These are phyloP conservation scores for Eucalyptus curtisii DNA, from an alignment of 345 rosid genomes.

Conservation along the genomic window DNA sequence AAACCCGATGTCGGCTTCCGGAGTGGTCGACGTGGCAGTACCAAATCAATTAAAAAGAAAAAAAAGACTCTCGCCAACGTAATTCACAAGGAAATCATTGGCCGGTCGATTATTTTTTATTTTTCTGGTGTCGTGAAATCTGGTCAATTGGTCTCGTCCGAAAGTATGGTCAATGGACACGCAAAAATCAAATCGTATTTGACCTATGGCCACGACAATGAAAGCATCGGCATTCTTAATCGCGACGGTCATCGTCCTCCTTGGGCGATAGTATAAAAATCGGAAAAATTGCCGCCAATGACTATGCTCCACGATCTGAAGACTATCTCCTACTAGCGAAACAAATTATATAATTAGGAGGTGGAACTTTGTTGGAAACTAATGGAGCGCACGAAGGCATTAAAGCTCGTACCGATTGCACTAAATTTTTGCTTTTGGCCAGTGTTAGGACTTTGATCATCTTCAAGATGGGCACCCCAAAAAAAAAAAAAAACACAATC, in stretches of 20 bases:
- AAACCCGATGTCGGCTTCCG: background rate
- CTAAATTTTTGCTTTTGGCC: background rate
- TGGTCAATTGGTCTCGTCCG: background rate
- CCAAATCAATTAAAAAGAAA: background rate
- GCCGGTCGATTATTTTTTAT: background rate
- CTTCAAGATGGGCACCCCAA: background rate
- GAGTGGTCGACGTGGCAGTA: background rate
- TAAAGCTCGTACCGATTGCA: background rate
- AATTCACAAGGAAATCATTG: background rate
- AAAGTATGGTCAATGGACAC: background rate
- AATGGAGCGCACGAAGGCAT: background rate
- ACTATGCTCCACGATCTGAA: background rate
- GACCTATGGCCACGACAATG: background rate
- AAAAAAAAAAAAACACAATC: no score
- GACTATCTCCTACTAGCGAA: background rate
- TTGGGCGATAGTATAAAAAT: background rate
- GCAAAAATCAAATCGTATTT: background rate
- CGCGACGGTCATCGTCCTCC: background rate
- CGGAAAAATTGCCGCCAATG: background rate
- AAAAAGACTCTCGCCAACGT: background rate
- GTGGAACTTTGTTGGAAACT: background rate
- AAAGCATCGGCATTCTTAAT: background rate
- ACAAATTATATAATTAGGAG: background rate
- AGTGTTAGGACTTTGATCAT: background rate
- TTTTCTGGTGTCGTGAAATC: background rate